phyloP scores from a whole-genome alignment of 257 asterid genomes.

The Ilex aquifolium region DNA sequence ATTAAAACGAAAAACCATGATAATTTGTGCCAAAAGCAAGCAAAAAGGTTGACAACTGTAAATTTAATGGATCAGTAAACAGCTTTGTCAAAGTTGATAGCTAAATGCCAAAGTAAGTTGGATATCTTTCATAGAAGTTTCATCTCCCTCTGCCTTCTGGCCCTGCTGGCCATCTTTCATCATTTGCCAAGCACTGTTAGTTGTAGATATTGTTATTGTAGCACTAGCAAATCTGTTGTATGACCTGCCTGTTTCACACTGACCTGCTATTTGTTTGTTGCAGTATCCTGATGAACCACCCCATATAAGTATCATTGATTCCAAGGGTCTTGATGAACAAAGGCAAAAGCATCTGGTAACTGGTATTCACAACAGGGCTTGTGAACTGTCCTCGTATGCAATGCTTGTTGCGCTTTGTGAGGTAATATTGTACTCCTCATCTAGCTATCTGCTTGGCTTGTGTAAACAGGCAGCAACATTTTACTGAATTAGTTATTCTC shows the following conservation, averaged over 20 bases:
- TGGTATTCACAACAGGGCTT: conserved; percentile 48
- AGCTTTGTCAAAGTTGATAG: no score
- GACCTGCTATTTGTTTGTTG: conserved; percentile 17
- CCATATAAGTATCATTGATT: conserved; percentile 49
- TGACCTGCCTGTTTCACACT: not conserved
- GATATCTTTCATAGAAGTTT: no score
- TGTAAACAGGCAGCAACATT: not conserved
- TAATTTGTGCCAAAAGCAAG: no score
- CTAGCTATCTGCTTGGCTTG: conserved; percentile 9
- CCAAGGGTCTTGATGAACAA: conserved; percentile 85
- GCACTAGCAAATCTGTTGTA: no score
- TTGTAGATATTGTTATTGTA: no score
- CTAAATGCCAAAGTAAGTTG: no score
- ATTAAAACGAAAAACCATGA: no score
- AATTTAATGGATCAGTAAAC: no score
- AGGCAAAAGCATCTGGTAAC: conserved; percentile 54
- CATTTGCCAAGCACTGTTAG: no score
- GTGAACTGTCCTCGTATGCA: conserved; percentile 61
- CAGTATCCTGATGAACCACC: conserved; percentile 96
- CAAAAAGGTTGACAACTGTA: no score
- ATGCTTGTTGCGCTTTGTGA: conserved; percentile 95
- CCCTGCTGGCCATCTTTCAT: no score
- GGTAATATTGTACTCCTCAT: conserved; percentile 36
- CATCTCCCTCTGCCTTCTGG: no score
- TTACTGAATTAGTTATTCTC: not conserved